Conservation (phyloP, 2,329 filamentous ascomycete species). For the Ceratocystis diversiconidia region DNA sequence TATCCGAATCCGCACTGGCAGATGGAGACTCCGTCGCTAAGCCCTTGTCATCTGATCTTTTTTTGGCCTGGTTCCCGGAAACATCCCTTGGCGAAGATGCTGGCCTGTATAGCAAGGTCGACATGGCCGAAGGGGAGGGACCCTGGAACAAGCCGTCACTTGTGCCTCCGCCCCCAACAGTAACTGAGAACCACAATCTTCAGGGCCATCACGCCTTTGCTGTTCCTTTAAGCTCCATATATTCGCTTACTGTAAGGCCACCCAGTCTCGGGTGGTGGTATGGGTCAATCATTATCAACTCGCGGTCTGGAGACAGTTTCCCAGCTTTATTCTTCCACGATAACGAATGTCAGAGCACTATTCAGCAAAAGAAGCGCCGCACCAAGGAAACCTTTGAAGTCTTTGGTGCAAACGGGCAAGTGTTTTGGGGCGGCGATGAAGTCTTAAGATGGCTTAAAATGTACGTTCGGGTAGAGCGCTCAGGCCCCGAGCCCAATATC, state of each 20-base stretch:
- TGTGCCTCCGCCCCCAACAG: slow-evolving; percentile 79
- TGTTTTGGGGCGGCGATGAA: slow-evolving; percentile 98
- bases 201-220: slow-evolving; percentile 81
- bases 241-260: slow-evolving; percentile 76
- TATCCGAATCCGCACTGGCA: slow-evolving; percentile 22
- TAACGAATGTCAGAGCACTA: slow-evolving; percentile 88
- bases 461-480: slow-evolving; percentile 72
- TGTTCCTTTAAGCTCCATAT: slow-evolving; percentile 77
- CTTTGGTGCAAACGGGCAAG: slow-evolving; percentile 67
- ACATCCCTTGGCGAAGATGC: slow-evolving; percentile 72
- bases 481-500: slow-evolving; percentile 72
- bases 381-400: slow-evolving; percentile 78
- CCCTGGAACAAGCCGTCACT: slow-evolving; percentile 78
- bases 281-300: slow-evolving; percentile 87
- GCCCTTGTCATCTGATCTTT: slow-evolving; percentile 53
- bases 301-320: slow-evolving; percentile 77
- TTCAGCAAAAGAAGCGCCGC: slow-evolving; percentile 79
- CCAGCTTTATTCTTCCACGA: slow-evolving; percentile 97
- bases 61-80: slow-evolving; percentile 90
- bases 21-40: slow-evolving; percentile 22
- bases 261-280: slow-evolving; percentile 98
- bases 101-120: slow-evolving; percentile 88
- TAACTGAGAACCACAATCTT: slow-evolving; percentile 49
- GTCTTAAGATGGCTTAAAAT: slow-evolving; percentile 78
- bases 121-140: slow-evolving; percentile 66